Evolutionary conservation across 805 yeast genomes (phyloP).

Genomic region (Lipomyces sp.): DNA sequence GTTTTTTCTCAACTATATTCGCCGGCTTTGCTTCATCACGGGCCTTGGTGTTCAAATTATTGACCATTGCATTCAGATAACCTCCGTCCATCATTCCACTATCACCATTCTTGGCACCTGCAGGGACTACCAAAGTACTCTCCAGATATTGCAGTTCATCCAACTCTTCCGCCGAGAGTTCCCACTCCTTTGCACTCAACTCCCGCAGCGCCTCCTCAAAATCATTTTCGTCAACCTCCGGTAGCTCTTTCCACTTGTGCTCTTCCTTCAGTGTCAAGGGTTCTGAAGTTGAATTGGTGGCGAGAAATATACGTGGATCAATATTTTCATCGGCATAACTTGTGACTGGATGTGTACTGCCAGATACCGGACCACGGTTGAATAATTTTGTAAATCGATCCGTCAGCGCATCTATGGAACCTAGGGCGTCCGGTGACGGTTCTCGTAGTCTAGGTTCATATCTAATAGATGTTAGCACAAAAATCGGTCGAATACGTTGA

Average conservation of each 20-base stretch:
- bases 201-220: conserved; percentile 31
- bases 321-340: conserved; percentile 4
- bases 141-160: conserved; percentile 28
- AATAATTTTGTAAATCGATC: conserved; percentile 30
- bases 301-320: conserved; percentile 19
- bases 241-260: conserved; percentile 17
- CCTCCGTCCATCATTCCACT: conserved; percentile 18
- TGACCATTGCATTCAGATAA: conserved; percentile 22
- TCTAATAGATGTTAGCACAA: neutral
- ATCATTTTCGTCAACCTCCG: conserved; percentile 28
- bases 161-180: conserved; percentile 29
- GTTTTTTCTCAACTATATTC: neutral
- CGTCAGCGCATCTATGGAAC: conserved; percentile 29
- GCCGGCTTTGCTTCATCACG: neutral
- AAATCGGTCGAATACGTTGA: neutral
- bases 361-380: conserved; percentile 24
- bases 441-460: conserved; percentile 1
- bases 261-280: conserved; percentile 4
- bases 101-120: conserved; percentile 11
- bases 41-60: conserved; percentile 18
- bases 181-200: conserved; percentile 31
- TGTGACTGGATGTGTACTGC: conserved; percentile 3
- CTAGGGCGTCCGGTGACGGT: conserved; percentile 31
- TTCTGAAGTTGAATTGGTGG: neutral
- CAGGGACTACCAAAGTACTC: conserved; percentile 21